Evolutionary conservation across 371 early-diverging fungal species (phyloP), one percentile per base, ranked within the genome.

Genomic region (Zychaea mexicana): DNA sequence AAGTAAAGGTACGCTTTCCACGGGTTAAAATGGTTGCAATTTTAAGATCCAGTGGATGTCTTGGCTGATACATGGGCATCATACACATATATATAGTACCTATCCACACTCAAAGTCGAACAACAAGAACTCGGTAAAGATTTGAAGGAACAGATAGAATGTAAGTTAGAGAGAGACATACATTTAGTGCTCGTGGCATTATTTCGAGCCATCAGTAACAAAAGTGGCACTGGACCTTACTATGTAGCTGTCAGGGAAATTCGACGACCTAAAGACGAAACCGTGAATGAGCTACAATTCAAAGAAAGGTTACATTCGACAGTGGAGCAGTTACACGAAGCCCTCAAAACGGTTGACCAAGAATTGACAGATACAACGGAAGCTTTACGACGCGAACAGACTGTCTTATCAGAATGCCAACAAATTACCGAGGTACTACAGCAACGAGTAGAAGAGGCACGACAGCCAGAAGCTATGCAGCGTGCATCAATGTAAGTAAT

Each of bases 231-330:
- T 46, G 13, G 21, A 32, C 4, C 17, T 24, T 58, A 61, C 32
- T 45, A 55, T 19, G 22, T 31, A 24, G 61, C 60, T 3, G 13
- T 66, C 10, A 52, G 70, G 3, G 21, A 39, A 1, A 27, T 71
- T 9, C 38, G 22, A 2, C 52, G 24, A 10, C n/a, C 42, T 9
- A 19, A 6, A 4, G 46, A 64, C 7, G 71, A 74, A 42, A 30
- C 30, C 6, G 54, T 74, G 1, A 10, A 58, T 6, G 70, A 74
- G 47, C 19, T 78, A 5, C 58, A 67, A 21, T 71, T 69, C 58
- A 74, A 67, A 65, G 75, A 78, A 10, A 45, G 64, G 19, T 21
- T 74, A 12, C 49, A 62, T n/a, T 53, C 10, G 27, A 53, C 66
- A 26, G 64, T 67, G 10, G 19, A 60, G 22, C 61, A 69, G 24